Percentiles rank a stretch among this genome's conserved stretches.
Evolutionary conservation across 495 filamentous ascomycete genomes (phyloP).

Genomic region (Gamarada debralockiae): DNA sequence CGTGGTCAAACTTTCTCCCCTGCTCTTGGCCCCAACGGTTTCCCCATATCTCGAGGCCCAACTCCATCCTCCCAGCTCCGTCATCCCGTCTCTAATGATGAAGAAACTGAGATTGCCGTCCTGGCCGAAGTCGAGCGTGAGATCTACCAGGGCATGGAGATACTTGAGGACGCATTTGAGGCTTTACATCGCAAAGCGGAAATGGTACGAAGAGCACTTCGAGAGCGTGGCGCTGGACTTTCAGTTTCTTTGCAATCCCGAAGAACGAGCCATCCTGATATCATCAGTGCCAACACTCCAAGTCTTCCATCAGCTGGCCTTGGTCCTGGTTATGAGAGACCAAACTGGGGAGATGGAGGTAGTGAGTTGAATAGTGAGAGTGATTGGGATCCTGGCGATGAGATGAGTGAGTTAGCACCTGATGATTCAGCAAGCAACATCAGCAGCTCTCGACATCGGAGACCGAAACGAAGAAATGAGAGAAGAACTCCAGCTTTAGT

Average conservation of each 20-base stretch:
- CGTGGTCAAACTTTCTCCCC: slow-evolving; percentile 34
- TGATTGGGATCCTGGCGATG: slow-evolving; percentile 63
- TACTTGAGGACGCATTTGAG: slow-evolving; percentile 93
- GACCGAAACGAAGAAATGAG: slow-evolving; percentile 68
- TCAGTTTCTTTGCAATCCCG: slow-evolving; percentile 73
- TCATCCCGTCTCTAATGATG: slow-evolving; percentile 77
- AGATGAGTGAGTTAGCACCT: slow-evolving; percentile 66
- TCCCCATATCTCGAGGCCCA: slow-evolving; percentile 33
- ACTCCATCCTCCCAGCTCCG: slow-evolving; percentile 29
- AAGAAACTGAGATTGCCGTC: slow-evolving; percentile 88
- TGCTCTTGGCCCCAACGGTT: slow-evolving; percentile 27
- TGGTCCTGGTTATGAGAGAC: slow-evolving; percentile 24
- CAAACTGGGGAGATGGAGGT: slow-evolving; percentile 21
- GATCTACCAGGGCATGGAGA: slow-evolving; percentile 90
- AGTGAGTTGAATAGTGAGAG: slow-evolving; percentile 47
- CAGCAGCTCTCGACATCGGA: slow-evolving; percentile 63
- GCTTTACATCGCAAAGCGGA: slow-evolving; percentile 84
- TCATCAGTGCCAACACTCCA: slow-evolving; percentile 18
- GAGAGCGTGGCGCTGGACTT: slow-evolving; percentile 75
- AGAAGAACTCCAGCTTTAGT: slow-evolving; percentile 79
- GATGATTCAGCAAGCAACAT: slow-evolving; percentile 85
- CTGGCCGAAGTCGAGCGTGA: slow-evolving; percentile 90
- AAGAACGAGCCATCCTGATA: slow-evolving; percentile 35
- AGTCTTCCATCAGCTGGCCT: slow-evolving; percentile 10
- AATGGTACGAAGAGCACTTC: slow-evolving; percentile 69